These are phyloP conservation scores for Megacollybia marginata DNA, from an alignment of 768 basidiomycete species.

Conservation along the genomic window DNA sequence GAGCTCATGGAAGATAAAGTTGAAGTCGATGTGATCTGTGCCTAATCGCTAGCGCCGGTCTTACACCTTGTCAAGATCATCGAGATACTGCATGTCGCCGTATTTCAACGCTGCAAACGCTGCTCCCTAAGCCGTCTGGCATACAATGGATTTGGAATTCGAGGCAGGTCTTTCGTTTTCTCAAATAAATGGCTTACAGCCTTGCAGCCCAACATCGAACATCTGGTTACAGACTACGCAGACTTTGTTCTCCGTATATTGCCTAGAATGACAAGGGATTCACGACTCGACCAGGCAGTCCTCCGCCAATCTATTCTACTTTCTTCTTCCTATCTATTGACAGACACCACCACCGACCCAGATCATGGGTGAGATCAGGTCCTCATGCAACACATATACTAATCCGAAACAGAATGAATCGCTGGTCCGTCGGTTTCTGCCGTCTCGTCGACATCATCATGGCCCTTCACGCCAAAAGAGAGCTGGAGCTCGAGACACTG, in stretches of 20 bases:
- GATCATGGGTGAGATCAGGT: conserved; percentile 29
- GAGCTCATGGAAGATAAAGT: too few relatives aligned
- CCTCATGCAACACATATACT: too few relatives aligned
- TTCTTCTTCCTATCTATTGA: conserved; percentile 72
- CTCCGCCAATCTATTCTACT: conserved; percentile 62
- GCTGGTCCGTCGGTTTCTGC: conserved; percentile 65
- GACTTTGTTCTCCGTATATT: conserved; percentile 52
- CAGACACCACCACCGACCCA: conserved; percentile 61
- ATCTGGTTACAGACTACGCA: conserved; percentile 37
- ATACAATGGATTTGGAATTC: too few relatives aligned
- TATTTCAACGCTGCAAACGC: too few relatives aligned
- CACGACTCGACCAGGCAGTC: conserved; percentile 46
- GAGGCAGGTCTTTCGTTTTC: too few relatives aligned
- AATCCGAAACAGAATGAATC: conserved; percentile 5
- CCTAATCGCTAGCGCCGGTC: too few relatives aligned
- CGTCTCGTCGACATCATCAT: conserved; percentile 66
- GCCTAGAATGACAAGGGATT: conserved; percentile 37
- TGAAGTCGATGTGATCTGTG: too few relatives aligned
- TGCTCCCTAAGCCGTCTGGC: too few relatives aligned
- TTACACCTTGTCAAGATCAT: too few relatives aligned
- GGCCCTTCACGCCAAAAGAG: conserved; percentile 57
- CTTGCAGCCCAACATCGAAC: too few relatives aligned
- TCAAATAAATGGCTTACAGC: too few relatives aligned
- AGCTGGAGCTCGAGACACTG: conserved; percentile 73
- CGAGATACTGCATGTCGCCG: too few relatives aligned